A percentile compares a stretch with the other conserved stretches of the same genome.
These are phyloP conservation scores for Cnidoscolus chayamansa DNA, from an alignment of 441 rosid genomes.

Conservation along the genomic window DNA sequence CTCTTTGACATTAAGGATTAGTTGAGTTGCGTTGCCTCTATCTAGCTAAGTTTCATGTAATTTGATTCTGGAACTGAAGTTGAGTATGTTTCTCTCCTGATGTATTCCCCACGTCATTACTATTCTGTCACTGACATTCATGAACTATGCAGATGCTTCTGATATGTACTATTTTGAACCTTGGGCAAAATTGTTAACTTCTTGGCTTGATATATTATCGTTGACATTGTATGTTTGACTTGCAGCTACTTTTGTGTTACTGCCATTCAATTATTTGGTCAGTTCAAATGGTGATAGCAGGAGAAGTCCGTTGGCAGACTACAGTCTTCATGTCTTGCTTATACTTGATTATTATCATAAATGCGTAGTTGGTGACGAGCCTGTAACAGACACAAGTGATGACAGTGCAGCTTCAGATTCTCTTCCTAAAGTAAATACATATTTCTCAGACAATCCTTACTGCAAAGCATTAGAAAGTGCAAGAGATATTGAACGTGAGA, in stretches of 20 bases:
- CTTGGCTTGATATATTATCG: not conserved
- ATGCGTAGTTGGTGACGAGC: constrained; percentile 53
- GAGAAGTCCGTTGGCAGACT: constrained; percentile 63
- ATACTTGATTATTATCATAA: constrained; percentile 84
- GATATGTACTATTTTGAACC: not conserved
- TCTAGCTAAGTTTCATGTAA: not conserved
- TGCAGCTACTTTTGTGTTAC: constrained; percentile 84
- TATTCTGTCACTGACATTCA: not conserved
- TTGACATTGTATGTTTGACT: constrained; percentile 32
- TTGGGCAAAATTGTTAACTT: not conserved
- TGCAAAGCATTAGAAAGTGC: constrained; percentile 86
- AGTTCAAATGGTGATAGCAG: constrained; percentile 59
- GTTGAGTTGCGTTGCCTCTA: not conserved
- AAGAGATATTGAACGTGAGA: constrained; percentile 88
- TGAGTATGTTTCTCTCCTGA: not conserved
- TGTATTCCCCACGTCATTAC: not conserved
- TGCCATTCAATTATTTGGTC: constrained; percentile 86
- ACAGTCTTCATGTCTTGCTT: constrained; percentile 82
- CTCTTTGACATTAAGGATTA: not conserved
- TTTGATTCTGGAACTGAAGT: constrained; percentile 10
- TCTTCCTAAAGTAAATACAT: constrained; percentile 48
- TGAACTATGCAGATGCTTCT: not conserved
- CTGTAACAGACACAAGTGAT: constrained; percentile 56
- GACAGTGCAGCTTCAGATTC: constrained; percentile 59
- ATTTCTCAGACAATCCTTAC: constrained; percentile 74